Base-by-base conservation (phyloP, 2,329 filamentous ascomycete species). In the Sclerotinia spermophila region DNA sequence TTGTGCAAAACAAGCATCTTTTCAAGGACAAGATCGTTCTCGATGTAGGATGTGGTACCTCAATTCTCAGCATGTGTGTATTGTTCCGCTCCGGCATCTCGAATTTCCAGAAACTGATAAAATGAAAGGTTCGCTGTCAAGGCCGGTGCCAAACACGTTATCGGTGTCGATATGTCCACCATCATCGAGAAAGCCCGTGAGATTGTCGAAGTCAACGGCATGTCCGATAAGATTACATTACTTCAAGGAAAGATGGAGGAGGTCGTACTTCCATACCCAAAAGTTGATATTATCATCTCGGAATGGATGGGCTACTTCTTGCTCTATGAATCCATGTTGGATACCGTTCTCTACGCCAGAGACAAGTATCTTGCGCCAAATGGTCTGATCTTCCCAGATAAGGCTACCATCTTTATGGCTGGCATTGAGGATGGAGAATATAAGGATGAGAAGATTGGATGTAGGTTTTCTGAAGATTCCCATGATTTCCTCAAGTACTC, bases 291-390 rank as follows among this genome's bases (percentile, higher is more conserved):
- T 81, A 99, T 99, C 84, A 97, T 99, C 81, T 98, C 95, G 2
- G 96, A 99, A 86, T 99, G 96, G 96, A 99, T 99, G 96, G 96
- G 96, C 45, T 99, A 99, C 85, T 98, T 98, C 86, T 85, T 99
- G 68, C 89, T 99, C 73, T 99, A 99, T 83, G 96, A 99, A 89
- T 92, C 89, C 88, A 99, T 99, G 96, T 83, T 99, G 79, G 96
- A 99, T 84, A 99, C 96, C 44, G 96, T 99, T 66, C 87, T 99
- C 72, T 98, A 97, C 80, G 96, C 96, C 38, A 90, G 96, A 77
- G 96, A 99, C 86, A 91, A 87, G 81, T 99, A 97, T 82, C 89
- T 99, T 72, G 86, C 84, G 74, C 90, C 92, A 80, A 92, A 92
- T 76, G 95, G 95, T 74, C 86, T 97, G 78, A 98, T 99, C 83